Percentiles rank a stretch among this genome's conserved stretches.
These are phyloP conservation scores for Pleurozium schreberi DNA, from an alignment of 225 moss, liverwort and hornwort genomes.

Conservation along the genomic window DNA sequence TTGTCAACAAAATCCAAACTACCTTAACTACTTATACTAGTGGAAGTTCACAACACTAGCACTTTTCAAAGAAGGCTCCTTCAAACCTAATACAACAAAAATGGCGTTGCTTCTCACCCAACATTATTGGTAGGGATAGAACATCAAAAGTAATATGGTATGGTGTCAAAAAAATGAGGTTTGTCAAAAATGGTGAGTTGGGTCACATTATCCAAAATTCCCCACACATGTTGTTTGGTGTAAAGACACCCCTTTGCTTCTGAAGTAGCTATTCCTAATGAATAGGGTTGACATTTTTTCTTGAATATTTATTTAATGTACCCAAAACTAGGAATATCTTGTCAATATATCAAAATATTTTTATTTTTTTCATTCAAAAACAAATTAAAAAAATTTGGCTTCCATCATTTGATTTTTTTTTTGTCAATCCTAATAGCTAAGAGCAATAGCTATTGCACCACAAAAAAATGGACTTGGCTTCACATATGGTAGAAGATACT, in stretches of 20 bases:
- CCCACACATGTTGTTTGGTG: fast-evolving
- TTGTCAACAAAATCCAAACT: background rate
- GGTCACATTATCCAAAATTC: background rate
- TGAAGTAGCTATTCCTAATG: fast-evolving
- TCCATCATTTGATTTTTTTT: background rate
- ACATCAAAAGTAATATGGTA: background rate
- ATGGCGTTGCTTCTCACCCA: background rate
- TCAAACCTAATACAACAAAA: background rate
- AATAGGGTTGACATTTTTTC: fast-evolving
- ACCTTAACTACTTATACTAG: no score
- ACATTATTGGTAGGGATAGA: background rate
- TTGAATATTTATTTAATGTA: background rate
- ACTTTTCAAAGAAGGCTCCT: background rate
- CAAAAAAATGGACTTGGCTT: background rate
- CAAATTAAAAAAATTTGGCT: background rate
- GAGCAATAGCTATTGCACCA: background rate
- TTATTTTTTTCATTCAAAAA: background rate
- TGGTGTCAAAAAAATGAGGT: background rate
- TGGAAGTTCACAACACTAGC: background rate
- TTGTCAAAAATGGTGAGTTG: background rate
- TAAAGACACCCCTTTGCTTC: background rate
- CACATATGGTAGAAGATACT: background rate
- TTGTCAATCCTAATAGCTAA: background rate
- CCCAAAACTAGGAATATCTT: background rate
- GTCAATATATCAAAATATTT: background rate